Evolutionary conservation across 2,329 filamentous ascomycete species (phyloP), one percentile per base, ranked within the genome.

Genomic region (Achaetomium macrosporum): DNA sequence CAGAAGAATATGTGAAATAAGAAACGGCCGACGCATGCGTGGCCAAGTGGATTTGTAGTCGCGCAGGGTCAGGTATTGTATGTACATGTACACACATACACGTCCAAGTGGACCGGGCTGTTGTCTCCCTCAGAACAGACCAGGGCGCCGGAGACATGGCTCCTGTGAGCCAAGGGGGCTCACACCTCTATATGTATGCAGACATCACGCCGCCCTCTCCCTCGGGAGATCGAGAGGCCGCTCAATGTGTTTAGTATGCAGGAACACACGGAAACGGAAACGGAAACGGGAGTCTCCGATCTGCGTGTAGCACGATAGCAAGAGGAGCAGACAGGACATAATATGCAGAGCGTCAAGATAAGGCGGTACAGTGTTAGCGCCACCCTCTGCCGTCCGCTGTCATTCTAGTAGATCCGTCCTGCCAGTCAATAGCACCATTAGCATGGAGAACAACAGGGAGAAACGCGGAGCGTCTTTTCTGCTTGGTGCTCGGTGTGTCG

Each of bases 321-420:
- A n/a, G n/a, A n/a, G n/a, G n/a, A 41, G 19, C 20, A 47, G 49
- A 46, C 41, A 44, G 54, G 54, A 50, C 50, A 51, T 47, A 50
- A 55, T 57, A 52, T 58, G 51, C 25, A 25, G 4, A 25, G 50
- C 53, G 54, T 55, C 50, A 56, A 25, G 51, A 55, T 58, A 47
- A 50, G 47, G 54, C 54, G 48, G 51, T 42, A 37, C 15, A 8
- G 11, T 25, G 33, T 10, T n/a, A 25, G 39, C 42, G 48, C 51
- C 41, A 40, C 37, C 20, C 10, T 45, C 12, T 43, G 41, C 40
- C 33, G 15, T 36, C 17, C 17, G 20, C 17, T 31, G n/a, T 25
- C 44, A 16, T n/a, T n/a, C 12, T 37, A 15, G 15, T 8, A n/a
- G 12, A 2, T 46, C 33, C 33, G n/a, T 41, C 42, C 29, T 31